Evolutionary conservation across 1,139 yeast genomes (phyloP), one percentile per base, ranked within the genome.

Genomic region (Barnettozyma hawaiiensis): DNA sequence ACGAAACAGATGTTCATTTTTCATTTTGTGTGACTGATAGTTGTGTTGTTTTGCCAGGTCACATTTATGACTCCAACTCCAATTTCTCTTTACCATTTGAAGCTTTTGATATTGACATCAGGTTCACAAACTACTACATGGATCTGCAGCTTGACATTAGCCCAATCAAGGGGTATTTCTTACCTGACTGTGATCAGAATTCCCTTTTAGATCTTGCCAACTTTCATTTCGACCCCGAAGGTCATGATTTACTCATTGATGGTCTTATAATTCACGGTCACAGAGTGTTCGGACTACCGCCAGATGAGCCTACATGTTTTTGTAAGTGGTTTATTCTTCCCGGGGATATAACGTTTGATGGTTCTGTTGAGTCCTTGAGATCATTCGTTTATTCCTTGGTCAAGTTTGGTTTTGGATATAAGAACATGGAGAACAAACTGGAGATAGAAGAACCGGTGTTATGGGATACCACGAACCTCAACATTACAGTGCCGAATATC

Each of bases 71-170:
- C 45, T 72, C 79, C 27, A 66, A 70, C 15, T 73, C 85, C 0
- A 84, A 81, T 57, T 57, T 85, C 29, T 78, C 83, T 0, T 60
- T 90, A 1, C 71, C 73, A 31, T 81, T 87, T 56, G 81, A 81
- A 26, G 69, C 74, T 27, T 66, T 89, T 39, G 89, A 81, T 53
- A 74, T 85, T 28, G 97, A 89, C 56, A 69, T 86, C 31, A 68
- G 97, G 42, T 85, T 87, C 61, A 83, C 92, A n/a, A 85, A 87
- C 53, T 90, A 84, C 60, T 92, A 90, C 58, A 87, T 90, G 96
- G 96, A 86, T 58, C 62, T 81, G 58, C 81, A 79, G 50, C 81
- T 78, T 2, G 75, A 78, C 50, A 66, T 76, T 34, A 69, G 79
- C 19, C 76, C 81, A 1, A 59, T 74, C 1, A 58, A 55, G 14